These are phyloP conservation scores for Lentinula lateritia DNA, from an alignment of 768 basidiomycete species.

Conservation along the genomic window DNA sequence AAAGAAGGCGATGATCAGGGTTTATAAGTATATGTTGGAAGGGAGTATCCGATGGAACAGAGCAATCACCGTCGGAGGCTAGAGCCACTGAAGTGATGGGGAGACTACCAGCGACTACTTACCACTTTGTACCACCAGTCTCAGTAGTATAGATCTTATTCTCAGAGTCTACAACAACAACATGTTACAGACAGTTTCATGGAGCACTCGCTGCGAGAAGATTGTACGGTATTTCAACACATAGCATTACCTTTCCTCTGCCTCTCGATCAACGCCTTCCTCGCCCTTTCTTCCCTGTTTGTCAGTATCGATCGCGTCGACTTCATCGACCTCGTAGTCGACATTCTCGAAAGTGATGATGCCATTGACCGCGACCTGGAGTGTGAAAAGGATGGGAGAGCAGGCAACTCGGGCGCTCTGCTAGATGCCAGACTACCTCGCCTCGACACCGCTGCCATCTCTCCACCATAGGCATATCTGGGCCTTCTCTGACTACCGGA, in stretches of 20 bases:
- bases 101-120: too few relatives aligned
- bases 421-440: neutral
- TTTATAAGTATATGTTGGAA: too few relatives aligned
- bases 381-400: neutral
- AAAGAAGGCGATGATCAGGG: too few relatives aligned
- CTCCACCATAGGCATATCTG: neutral
- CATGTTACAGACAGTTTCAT: too few relatives aligned
- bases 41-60: too few relatives aligned
- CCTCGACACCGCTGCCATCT: neutral
- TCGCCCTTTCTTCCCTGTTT: constrained; percentile 3
- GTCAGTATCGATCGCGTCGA: constrained; percentile 1
- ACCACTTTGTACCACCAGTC: too few relatives aligned
- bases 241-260: neutral
- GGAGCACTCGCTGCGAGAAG: too few relatives aligned
- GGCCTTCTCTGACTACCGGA: neutral
- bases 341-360: neutral
- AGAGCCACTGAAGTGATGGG: too few relatives aligned
- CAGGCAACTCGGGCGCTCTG: neutral
- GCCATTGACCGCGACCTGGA: neutral
- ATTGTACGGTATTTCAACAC: neutral
- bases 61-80: too few relatives aligned
- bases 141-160: too few relatives aligned
- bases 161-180: too few relatives aligned
- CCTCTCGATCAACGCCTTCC: constrained; percentile 5
- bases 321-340: constrained; percentile 1